These are phyloP conservation scores for Plasmodium relictum DNA, from an alignment of 169 alveolate species.

Conservation along the genomic window DNA sequence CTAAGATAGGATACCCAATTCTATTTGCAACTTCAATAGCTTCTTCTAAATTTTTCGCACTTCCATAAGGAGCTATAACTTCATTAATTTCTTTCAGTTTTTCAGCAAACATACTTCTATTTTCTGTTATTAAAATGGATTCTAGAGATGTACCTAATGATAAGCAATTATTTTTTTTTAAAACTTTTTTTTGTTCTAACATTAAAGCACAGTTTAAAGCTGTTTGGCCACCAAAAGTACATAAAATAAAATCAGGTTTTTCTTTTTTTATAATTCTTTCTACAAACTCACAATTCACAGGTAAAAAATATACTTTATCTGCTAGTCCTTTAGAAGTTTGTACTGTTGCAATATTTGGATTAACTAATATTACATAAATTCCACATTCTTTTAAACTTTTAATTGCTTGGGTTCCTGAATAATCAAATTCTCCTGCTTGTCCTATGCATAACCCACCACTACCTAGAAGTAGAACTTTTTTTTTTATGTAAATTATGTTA, in stretches of 20 bases:
- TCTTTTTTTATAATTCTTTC: conserved; percentile 87
- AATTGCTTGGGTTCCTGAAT: conserved; percentile 92
- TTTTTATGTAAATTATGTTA: conserved; percentile 85
- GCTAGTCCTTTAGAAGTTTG: conserved; percentile 90
- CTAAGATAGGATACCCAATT: conserved; percentile 92
- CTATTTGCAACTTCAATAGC: conserved; percentile 85
- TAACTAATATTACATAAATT: conserved; percentile 88
- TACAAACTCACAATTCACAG: conserved; percentile 91
- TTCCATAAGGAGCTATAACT: conserved; percentile 88
- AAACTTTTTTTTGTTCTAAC: conserved; percentile 85
- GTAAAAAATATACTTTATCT: conserved; percentile 89
- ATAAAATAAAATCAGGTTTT: conserved; percentile 91
- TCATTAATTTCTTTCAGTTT: conserved; percentile 89
- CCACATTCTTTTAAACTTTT: conserved; percentile 91
- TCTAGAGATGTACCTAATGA: conserved; percentile 84
- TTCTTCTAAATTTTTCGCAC: conserved; percentile 82
- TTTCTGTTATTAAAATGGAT: conserved; percentile 91
- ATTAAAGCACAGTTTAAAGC: conserved; percentile 92
- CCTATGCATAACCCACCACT: conserved; percentile 92
- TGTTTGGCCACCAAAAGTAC: conserved; percentile 94
- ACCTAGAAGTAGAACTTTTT: conserved; percentile 85
- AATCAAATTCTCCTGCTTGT: conserved; percentile 94
- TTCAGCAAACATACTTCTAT: conserved; percentile 88
- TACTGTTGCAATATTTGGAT: conserved; percentile 93
- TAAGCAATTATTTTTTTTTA: conserved; percentile 85